phyloP scores from a whole-genome alignment of 2,329 filamentous ascomycete genomes.

The Claviceps sp. region DNA sequence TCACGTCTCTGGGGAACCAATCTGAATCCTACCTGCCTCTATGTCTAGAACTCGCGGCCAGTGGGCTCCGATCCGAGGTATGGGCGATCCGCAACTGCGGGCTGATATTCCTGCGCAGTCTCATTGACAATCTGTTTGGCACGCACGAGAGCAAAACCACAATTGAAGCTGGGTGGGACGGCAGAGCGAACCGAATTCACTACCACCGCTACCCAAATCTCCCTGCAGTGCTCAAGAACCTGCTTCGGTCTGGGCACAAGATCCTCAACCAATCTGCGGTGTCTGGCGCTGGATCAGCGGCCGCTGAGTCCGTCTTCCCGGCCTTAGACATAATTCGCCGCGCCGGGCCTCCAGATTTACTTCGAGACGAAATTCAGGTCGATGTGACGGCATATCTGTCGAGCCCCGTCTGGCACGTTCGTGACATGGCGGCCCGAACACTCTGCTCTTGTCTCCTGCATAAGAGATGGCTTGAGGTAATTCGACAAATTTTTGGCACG shows the following conservation, averaged over 20 bases:
- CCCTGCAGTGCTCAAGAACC: slow-evolving; percentile 46
- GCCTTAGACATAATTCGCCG: slow-evolving; percentile 70
- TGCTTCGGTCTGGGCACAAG: slow-evolving; percentile 41
- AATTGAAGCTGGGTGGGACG: slow-evolving; percentile 51
- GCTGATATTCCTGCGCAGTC: slow-evolving; percentile 71
- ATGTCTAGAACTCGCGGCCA: slow-evolving; percentile 66
- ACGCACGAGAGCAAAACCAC: slow-evolving; percentile 56
- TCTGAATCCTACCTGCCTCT: slow-evolving; percentile 63
- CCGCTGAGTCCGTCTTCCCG: slow-evolving; percentile 59
- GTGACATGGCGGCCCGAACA: slow-evolving; percentile 67
- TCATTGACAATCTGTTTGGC: slow-evolving; percentile 68
- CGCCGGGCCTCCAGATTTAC: slow-evolving; percentile 48
- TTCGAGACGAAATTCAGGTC: slow-evolving; percentile 39
- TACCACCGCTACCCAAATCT: slow-evolving; percentile 57
- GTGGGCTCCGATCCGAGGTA: slow-evolving; percentile 64
- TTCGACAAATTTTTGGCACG: slow-evolving; percentile 24
- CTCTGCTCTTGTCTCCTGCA: slow-evolving; percentile 49
- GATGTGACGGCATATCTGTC: slow-evolving; percentile 50
- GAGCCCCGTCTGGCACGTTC: slow-evolving; percentile 65
- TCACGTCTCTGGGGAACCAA: slow-evolving; percentile 57
- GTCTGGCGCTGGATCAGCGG: slow-evolving; percentile 19
- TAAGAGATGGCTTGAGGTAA: slow-evolving; percentile 30
- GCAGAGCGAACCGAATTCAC: slow-evolving; percentile 49
- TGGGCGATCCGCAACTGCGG: slow-evolving; percentile 96
- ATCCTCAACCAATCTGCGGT: slow-evolving; percentile 25